These are phyloP conservation scores for Gaultheria prostrata DNA, from an alignment of 148 eudicot species.

Conservation along the genomic window DNA sequence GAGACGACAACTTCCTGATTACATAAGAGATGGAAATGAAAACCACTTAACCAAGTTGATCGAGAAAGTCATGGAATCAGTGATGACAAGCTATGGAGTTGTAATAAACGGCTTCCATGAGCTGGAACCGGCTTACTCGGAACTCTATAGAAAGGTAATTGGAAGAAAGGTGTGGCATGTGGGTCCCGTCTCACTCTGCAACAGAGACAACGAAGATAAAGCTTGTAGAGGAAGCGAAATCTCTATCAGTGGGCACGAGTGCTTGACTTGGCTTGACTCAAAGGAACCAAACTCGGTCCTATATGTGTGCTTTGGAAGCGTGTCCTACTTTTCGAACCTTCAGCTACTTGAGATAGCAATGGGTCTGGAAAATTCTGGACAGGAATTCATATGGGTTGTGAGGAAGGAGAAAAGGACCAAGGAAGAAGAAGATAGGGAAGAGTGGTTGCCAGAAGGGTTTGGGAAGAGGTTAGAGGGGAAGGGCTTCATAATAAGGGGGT, in stretches of 20 bases:
- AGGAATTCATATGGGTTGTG: constrained; percentile 32
- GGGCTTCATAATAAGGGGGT: constrained; percentile 26
- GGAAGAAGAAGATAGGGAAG: not conserved
- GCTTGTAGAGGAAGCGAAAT: constrained; percentile 2
- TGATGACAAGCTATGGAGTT: constrained; percentile 10
- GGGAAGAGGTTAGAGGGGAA: constrained; percentile 17
- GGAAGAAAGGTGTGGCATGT: constrained; percentile 15
- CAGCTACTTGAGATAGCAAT: constrained; percentile 25
- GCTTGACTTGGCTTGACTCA: constrained; percentile 18
- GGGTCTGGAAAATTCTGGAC: constrained; percentile 25
- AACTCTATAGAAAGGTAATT: constrained; percentile 7
- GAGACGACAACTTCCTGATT: not conserved
- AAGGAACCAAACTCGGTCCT: constrained; percentile 28
- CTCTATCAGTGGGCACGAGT: constrained; percentile 11
- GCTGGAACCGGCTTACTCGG: constrained; percentile 24
- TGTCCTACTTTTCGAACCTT: constrained; percentile 7
- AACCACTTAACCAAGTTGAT: not conserved
- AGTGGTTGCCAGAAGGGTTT: constrained; percentile 22
- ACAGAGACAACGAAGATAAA: constrained; percentile 22
- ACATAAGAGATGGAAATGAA: not conserved
- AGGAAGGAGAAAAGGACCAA: constrained; percentile 6
- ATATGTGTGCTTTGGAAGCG: constrained; percentile 25
- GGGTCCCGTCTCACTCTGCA: constrained; percentile 23
- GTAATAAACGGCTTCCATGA: constrained; percentile 22
- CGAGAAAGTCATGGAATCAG: not conserved